A percentile compares a stretch with the other conserved stretches of the same genome.
Conservation (phyloP, 495 filamentous ascomycete species). For the Amorphotheca resinae region DNA sequence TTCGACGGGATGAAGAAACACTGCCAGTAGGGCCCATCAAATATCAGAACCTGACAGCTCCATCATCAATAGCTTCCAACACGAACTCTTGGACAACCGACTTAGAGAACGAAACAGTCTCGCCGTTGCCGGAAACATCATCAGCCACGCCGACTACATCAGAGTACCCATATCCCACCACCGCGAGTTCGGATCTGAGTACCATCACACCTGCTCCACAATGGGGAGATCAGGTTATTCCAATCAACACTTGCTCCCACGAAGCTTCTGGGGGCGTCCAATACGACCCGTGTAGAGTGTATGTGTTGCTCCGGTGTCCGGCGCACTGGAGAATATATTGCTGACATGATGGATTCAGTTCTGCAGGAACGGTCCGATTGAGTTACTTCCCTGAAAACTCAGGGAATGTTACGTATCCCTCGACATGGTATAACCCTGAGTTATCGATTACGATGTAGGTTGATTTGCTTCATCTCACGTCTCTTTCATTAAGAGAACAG, state of each 20-base stretch:
- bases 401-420: conserved; percentile 23
- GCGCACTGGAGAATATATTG: background rate
- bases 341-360: conserved; percentile 6
- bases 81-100: too few relatives aligned
- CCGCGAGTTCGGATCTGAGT: background rate
- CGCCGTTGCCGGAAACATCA: background rate
- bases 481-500: too few relatives aligned
- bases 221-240: conserved; percentile 7
- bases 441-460: conserved; percentile 27
- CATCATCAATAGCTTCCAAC: too few relatives aligned
- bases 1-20: too few relatives aligned
- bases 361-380: conserved; percentile 24
- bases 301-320: conserved; percentile 2
- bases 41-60: too few relatives aligned
- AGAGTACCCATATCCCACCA: too few relatives aligned
- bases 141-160: background rate
- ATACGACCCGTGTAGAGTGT: conserved; percentile 25
- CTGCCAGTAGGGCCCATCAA: too few relatives aligned
- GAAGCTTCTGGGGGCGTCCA: conserved; percentile 14
- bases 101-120: too few relatives aligned
- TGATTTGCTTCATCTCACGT: too few relatives aligned
- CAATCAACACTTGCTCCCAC: conserved; percentile 11
- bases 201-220: background rate
- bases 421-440: conserved; percentile 21
- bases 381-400: conserved; percentile 26